phyloP scores from a whole-genome alignment of 805 yeast genomes.

The Candida taoyuanica region DNA sequence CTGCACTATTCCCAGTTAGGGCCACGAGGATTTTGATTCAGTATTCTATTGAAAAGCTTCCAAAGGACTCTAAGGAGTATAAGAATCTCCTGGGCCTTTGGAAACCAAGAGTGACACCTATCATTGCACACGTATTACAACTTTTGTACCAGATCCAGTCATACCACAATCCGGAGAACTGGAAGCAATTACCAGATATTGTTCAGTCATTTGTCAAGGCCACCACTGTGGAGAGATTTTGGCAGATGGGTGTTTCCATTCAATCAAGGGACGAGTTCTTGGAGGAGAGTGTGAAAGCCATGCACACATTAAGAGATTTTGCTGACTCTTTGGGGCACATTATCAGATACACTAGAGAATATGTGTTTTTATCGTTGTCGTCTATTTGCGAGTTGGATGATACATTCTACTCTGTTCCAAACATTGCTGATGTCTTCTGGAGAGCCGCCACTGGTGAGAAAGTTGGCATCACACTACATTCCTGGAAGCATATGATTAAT shows the following conservation, averaged over 20 bases:
- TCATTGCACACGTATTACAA: slow-evolving; percentile 85
- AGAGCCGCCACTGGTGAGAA: slow-evolving; percentile 66
- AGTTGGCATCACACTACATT: slow-evolving; percentile 89
- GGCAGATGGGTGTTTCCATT: slow-evolving; percentile 97
- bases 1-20: slow-evolving; percentile 88
- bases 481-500: slow-evolving; percentile 96
- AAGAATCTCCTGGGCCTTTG: slow-evolving; percentile 64
- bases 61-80: slow-evolving; percentile 73
- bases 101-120: slow-evolving; percentile 91
- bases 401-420: slow-evolving; percentile 81
- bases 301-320: slow-evolving; percentile 89
- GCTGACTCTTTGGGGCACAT: slow-evolving; percentile 98
- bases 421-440: slow-evolving; percentile 72
- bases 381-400: slow-evolving; percentile 88
- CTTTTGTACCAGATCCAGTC: slow-evolving; percentile 87
- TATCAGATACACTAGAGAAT: slow-evolving; percentile 91
- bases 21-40: slow-evolving; percentile 94
- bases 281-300: slow-evolving; percentile 90
- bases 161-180: slow-evolving; percentile 88
- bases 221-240: slow-evolving; percentile 87
- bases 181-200: slow-evolving; percentile 82
- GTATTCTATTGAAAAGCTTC: slow-evolving; percentile 88
- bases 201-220: slow-evolving; percentile 90
- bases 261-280: slow-evolving; percentile 92
- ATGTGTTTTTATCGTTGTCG: slow-evolving; percentile 85